Evolutionary conservation across 306 rosid species (phyloP).

Genomic region (Herpetospermum pedunculosum): DNA sequence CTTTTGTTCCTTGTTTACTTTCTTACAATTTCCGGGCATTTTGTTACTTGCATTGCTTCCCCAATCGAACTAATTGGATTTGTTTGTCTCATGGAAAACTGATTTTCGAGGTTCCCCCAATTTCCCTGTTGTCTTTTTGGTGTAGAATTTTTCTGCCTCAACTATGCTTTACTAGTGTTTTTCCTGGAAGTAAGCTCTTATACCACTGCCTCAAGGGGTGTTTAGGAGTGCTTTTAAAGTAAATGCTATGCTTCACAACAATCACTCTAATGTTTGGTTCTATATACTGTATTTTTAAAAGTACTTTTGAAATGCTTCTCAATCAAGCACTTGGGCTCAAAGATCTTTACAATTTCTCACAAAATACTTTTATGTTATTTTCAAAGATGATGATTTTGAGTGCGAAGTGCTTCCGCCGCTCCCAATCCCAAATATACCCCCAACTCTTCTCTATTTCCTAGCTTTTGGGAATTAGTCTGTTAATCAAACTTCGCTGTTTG

Average conservation of each 20-base stretch:
- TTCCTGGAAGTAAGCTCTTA: too few relatives aligned
- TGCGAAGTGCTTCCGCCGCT: background rate
- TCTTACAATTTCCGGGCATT: background rate
- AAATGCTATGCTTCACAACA: background rate
- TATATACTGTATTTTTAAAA: too few relatives aligned
- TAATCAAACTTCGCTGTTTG: background rate
- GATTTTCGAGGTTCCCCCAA: background rate
- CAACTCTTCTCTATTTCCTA: background rate
- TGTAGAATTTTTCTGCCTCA: background rate
- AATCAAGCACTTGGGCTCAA: too few relatives aligned
- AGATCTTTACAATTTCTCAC: background rate
- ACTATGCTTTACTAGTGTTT: too few relatives aligned
- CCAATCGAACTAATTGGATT: background rate
- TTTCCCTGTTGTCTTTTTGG: background rate
- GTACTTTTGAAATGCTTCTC: background rate
- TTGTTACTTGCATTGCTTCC: background rate
- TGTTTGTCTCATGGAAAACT: background rate
- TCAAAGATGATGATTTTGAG: background rate
- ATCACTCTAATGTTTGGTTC: background rate
- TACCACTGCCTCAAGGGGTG: background rate
- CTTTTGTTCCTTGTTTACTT: background rate
- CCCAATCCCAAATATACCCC: background rate
- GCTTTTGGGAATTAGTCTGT: too few relatives aligned
- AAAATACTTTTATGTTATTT: background rate
- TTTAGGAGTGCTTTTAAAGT: background rate